Conservation (phyloP, 257 asterid genomes). For the Gentiana dahurica region DNA sequence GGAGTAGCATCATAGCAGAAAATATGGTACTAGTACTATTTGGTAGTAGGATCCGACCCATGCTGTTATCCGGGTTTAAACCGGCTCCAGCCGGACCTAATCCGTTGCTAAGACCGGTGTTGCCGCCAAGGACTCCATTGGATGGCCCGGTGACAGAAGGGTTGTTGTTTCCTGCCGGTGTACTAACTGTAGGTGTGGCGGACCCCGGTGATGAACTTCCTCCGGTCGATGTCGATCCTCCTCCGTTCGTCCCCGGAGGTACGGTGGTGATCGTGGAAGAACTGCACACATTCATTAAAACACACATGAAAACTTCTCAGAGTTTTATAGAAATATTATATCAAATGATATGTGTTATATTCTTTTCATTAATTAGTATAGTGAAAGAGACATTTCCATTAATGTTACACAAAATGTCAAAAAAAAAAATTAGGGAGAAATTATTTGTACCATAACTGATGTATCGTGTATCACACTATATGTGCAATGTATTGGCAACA, state of each 20-base stretch:
- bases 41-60: conserved; percentile 21
- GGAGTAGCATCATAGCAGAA: conserved; percentile 12
- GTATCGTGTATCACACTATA: no score
- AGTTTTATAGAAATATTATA: no score
- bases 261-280: conserved; percentile 14
- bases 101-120: conserved; percentile 49
- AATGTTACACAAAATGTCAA: no score
- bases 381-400: no score
- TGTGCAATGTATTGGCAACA: no score
- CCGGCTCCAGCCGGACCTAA: conserved; percentile 47
- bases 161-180: conserved; percentile 21
- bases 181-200: conserved; percentile 17
- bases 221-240: conserved; percentile 14
- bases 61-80: conserved; percentile 29
- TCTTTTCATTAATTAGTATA: no score
- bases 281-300: not conserved
- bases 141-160: conserved; percentile 43
- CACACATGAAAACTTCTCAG: not conserved
- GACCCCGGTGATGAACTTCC: no score
- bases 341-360: no score
- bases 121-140: conserved; percentile 38
- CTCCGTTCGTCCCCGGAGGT: conserved; percentile 17
- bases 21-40: conserved; percentile 4
- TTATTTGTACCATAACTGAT: no score
- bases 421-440: no score